Evolutionary conservation across 768 basidiomycete species (phyloP).

Genomic region (Lepiota brunneoincarnata): DNA sequence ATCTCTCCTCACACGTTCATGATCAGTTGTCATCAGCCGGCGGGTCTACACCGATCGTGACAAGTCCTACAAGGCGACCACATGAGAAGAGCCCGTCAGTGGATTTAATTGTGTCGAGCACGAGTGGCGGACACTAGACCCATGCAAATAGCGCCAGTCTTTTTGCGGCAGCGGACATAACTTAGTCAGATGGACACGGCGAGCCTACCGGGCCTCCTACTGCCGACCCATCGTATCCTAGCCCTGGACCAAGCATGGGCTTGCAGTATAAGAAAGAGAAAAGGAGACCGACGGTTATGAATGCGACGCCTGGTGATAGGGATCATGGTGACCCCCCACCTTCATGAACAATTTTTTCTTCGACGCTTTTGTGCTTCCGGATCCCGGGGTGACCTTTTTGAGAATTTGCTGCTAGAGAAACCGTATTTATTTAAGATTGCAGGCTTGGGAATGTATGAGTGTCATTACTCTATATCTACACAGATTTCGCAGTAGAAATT

Average conservation of each 20-base stretch:
- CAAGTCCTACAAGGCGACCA: background rate
- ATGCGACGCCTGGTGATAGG: background rate
- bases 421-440: background rate
- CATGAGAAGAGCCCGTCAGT: conserved; percentile 5
- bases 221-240: background rate
- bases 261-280: conserved; percentile 2
- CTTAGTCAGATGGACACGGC: background rate
- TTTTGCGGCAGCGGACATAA: background rate
- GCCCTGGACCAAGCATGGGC: background rate
- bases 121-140: conserved; percentile 3
- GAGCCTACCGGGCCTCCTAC: background rate
- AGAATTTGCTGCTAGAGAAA: background rate
- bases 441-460: too few relatives aligned
- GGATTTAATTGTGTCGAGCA: background rate
- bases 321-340: background rate
- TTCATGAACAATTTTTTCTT: background rate
- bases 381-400: too few relatives aligned
- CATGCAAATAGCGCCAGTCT: conserved; percentile 2
- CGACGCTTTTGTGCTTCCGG: too few relatives aligned
- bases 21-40: conserved; percentile 1
- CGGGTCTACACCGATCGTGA: conserved; percentile 7
- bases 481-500: too few relatives aligned
- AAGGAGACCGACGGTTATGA: background rate
- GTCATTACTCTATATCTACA: too few relatives aligned
- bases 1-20: conserved; percentile 5